Evolutionary conservation across 768 basidiomycete species (phyloP), one percentile per base, ranked within the genome.

Genomic region (Rhodotorula toruloides): DNA sequence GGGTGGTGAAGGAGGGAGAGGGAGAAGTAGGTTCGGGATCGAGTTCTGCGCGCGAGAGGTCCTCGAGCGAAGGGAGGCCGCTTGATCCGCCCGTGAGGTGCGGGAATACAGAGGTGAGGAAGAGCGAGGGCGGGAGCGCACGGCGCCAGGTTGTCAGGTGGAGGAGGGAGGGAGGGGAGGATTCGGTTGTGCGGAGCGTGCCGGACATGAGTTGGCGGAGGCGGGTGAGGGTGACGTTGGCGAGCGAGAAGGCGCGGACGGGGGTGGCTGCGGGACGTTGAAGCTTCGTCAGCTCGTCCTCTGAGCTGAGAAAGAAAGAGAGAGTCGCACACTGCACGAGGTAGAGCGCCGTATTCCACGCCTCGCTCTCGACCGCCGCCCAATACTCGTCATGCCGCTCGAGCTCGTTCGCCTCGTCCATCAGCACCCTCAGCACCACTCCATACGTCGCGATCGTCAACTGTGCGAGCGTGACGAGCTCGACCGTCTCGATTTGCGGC

Each of bases 341-440:
- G 77, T 88, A 91, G 74, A 83, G 78, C 6, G 82, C 81, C 16
- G 86, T 81, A 27, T 80, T 82, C 57, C 77, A 70, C 34, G 80
- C 74, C 6, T 87, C 90, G 39, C 84, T 81, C 68, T 87, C 85
- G 47, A 88, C 76, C 36, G 84, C 82, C 22, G 82, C 81, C 92
- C 92, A 97, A 87, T 88, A 96, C 50, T 88, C 84, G 27, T 88
- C 84, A 73, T 91, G 89, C 12, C 81, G 77, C 72, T 92, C 90
- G 19, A 86, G 84, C 40, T 84, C 76, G 14, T 83, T 80, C 2
- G 91, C 89, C 73, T 89, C 84, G 16, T 79, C 74, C 64, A 94
- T 76, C 63, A 85, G 84, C 31, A 52, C 53, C 31, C 50, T 19
- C 40, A 71, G 59, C 27, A 67, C 58, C 8, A 46, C 9, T 17